Base-by-base conservation (phyloP, 768 basidiomycete species). In the Boletus rex-veris region DNA sequence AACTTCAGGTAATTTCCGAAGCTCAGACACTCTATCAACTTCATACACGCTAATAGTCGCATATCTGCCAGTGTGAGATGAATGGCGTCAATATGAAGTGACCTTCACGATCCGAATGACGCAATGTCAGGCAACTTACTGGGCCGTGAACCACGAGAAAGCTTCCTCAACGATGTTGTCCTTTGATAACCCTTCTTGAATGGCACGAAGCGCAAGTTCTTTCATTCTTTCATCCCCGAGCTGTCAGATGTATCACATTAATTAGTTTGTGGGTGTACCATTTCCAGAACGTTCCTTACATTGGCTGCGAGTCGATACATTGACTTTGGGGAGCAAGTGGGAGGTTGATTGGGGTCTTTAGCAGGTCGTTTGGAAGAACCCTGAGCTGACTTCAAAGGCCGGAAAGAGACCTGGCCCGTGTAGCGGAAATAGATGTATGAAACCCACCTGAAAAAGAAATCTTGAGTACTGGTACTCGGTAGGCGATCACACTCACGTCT, bases 251-350 rank as follows among this genome's bases (percentile, higher is more conserved):
- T 26, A 28, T 18, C 7, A n/a, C 7, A 37, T 54, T 19, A 42
- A 41, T 43, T 30, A 55, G 28, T 15, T 31, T 15, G 1, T 44
- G 18, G 7, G 42, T 7, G 18, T 36, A 28, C 24, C 31, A 4
- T 40, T 33, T 31, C 21, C 21, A 28, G 15, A 26, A 47, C 21
- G 7, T 35, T 39, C 26, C 64, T 55, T 48, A 72, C 71, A 19
- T 30, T 58, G 16, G 14, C 37, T 21, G 71, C 71, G 9, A 73
- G 59, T 48, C 71, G 68, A 58, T 71, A 74, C 73, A 74, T 73
- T 10, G 71, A 73, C 61, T 74, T 73, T 52, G 73, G 71, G 16
- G 71, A 73, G 24, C 71, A 73, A 18, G 44, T 1, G 5, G 61
- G 58, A 19, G 53, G 41, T 0, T 24, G 37, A 12, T 15, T 40